These are phyloP conservation scores for Ophiostoma novo-ulmi DNA, from an alignment of 2,329 filamentous ascomycete genomes.

Conservation along the genomic window DNA sequence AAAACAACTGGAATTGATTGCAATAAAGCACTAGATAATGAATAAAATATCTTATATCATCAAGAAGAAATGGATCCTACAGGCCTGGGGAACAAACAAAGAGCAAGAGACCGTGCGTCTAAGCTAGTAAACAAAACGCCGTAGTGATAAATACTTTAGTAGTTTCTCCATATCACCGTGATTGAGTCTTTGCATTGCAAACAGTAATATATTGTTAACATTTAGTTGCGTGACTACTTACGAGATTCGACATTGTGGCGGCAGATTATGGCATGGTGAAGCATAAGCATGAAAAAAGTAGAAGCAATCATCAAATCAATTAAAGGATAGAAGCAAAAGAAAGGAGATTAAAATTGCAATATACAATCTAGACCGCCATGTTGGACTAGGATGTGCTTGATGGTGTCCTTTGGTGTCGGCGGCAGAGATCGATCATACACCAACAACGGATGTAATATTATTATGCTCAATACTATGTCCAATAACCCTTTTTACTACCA, in stretches of 20 bases:
- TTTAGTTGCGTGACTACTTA: neutral
- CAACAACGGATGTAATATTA: neutral
- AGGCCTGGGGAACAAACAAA: neutral
- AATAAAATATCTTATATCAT: neutral
- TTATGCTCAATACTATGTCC: neutral
- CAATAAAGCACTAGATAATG: too few species aligned
- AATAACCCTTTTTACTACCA: neutral
- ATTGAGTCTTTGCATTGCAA: neutral
- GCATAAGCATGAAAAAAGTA: neutral
- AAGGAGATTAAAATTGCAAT: conserved; percentile 2
- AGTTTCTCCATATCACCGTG: neutral
- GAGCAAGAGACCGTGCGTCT: neutral
- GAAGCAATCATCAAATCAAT: neutral
- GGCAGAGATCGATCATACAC: conserved; percentile 4
- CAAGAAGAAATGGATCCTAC: neutral
- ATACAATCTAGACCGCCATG: neutral
- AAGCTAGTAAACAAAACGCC: neutral
- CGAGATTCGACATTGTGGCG: neutral
- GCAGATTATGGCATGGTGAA: neutral
- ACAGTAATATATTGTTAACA: neutral
- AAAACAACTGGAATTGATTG: neutral
- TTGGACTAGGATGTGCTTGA: neutral
- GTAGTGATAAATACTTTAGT: neutral
- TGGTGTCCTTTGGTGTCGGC: neutral
- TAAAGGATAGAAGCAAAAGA: neutral